Conservation (phyloP, 225 moss, liverwort and hornwort species). For the Climacium dendroides region DNA sequence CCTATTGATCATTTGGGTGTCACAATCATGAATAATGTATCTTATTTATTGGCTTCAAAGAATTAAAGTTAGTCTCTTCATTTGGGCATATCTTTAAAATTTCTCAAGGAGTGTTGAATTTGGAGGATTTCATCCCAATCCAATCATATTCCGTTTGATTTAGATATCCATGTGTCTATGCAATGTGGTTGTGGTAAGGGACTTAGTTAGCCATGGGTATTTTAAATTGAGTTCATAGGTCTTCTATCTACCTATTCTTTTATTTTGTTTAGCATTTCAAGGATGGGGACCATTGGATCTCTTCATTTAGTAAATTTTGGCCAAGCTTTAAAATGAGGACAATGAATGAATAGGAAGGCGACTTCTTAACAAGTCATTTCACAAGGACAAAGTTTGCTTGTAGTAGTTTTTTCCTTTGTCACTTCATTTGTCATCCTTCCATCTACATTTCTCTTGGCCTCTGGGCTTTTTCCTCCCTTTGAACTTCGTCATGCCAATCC, state of each 20-base stretch:
- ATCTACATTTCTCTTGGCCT: background rate
- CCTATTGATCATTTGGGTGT: background rate
- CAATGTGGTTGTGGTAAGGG: accelerated
- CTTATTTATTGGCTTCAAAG: accelerated
- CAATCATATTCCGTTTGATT: background rate
- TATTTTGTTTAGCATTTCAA: accelerated
- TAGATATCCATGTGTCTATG: background rate
- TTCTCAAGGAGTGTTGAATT: background rate
- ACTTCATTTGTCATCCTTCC: background rate
- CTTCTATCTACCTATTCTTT: background rate
- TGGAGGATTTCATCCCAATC: background rate
- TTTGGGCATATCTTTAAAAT: background rate
- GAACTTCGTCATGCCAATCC: background rate
- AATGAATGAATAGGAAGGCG: background rate
- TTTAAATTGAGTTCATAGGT: background rate
- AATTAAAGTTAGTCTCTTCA: background rate
- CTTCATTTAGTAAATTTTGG: background rate
- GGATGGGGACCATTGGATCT: background rate
- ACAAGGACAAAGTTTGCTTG: background rate
- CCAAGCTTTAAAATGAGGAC: accelerated
- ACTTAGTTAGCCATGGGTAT: too few relatives aligned
- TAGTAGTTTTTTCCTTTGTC: accelerated
- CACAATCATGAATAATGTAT: background rate
- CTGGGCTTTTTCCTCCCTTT: background rate
- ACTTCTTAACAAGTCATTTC: background rate